Evolutionary conservation across 768 basidiomycete genomes (phyloP).

Genomic region (Postia placenta): DNA sequence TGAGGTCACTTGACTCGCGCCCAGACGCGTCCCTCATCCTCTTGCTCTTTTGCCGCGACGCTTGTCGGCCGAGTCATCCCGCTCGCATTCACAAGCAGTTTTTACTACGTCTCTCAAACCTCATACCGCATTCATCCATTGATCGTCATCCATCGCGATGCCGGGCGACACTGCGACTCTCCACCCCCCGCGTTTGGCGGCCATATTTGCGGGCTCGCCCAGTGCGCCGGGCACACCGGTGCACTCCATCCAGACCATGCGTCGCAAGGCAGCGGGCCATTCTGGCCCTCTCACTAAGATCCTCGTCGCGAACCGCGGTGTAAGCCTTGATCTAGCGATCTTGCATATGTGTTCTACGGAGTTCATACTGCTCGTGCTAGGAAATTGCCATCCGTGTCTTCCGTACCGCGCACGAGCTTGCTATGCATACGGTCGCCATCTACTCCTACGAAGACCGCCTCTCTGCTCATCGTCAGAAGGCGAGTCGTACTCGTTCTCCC

Average conservation of each 20-base stretch:
- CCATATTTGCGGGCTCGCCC: conserved; percentile 68
- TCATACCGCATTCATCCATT: background rate
- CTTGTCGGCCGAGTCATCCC: background rate
- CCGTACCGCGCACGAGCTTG: conserved; percentile 95
- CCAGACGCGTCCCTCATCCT: conserved; percentile 1
- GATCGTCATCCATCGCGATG: background rate
- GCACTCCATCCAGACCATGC: conserved; percentile 87
- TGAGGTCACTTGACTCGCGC: conserved; percentile 5
- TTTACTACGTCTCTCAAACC: background rate
- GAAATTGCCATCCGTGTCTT: conserved; percentile 99
- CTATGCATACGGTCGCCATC: conserved; percentile 99
- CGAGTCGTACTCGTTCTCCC: conserved; percentile 19
- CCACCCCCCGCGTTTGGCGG: conserved; percentile 68
- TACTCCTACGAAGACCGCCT: conserved; percentile 96
- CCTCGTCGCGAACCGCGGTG: conserved; percentile 88
- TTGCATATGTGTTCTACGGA: background rate
- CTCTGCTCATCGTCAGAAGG: conserved; percentile 97
- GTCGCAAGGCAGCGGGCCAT: conserved; percentile 87
- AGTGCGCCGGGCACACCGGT: conserved; percentile 81
- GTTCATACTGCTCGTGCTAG: conserved; percentile 30
- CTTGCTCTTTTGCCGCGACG: background rate
- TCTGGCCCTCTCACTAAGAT: conserved; percentile 87
- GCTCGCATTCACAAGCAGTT: background rate
- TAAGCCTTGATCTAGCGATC: conserved; percentile 31
- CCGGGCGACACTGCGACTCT: conserved; percentile 23